Base-by-base conservation (phyloP, 805 yeast genomes). In the Sungouiozyma intestinalis region DNA sequence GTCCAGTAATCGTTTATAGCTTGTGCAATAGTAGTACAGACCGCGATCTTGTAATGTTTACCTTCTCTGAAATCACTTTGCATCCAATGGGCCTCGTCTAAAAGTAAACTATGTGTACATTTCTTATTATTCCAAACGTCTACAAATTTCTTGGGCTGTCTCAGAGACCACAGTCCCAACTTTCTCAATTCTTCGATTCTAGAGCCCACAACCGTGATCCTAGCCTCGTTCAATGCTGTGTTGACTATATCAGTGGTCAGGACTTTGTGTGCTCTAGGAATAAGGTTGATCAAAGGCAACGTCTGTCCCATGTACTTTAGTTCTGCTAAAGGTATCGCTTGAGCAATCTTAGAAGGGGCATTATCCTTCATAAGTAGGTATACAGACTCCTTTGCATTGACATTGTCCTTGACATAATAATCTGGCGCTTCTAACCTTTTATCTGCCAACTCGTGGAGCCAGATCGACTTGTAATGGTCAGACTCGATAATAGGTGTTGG, bases 131-230 rank as follows among this genome's bases (percentile, higher is more conserved):
- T 52, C 59, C 56, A 74, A 0, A 97, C 96, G 49, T 85, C 94
- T 11, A 69, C 55, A 53, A 71, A 81, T 48, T 74, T 72, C 40
- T 73, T 68, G 0, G 94, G 95, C 58, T 92, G 98, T 41, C 94
- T 71, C 41, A 92, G 66, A 17, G 95, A 81, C 97, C 98, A 92
- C 52, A 84, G 79, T 2, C 85, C 83, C 44, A 81, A 81, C 38
- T 94, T 69, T 58, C 86, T 85, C 48, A 92, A 69, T 58, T 90
- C 97, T 55, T 90, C 97, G 38, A 92, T 88, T 46, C 97, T 71
- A 2, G 94, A 82, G 52, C 86, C 83, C 16, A 86, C 77, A 9
- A 87, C 96, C 0, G 94, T 85, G 2, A 90, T 79, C 57, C 88
- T 83, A 3, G 96, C 95, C 57, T 92, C 98, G 13, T 85, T 74